Conservation (phyloP, 495 filamentous ascomycete genomes). For the Aspergillus cavernicola region DNA sequence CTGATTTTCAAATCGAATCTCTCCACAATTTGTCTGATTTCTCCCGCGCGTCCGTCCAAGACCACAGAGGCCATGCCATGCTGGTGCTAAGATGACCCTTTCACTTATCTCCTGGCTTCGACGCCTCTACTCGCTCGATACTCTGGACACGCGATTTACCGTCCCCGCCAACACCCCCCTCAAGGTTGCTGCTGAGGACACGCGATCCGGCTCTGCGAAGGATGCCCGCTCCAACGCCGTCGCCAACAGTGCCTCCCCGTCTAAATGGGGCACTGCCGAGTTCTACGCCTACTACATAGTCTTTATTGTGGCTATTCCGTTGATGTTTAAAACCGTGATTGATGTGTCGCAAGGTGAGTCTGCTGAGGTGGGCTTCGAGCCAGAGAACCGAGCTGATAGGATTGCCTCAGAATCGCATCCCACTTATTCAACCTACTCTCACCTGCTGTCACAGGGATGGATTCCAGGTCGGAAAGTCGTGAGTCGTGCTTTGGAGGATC, state of each 20-base stretch:
- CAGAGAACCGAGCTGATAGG: conserved; percentile 14
- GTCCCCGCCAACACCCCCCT: conserved; percentile 65
- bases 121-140: conserved; percentile 59
- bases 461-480: conserved; percentile 91
- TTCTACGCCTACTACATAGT: conserved; percentile 80
- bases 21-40: conserved; percentile 10
- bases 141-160: conserved; percentile 88
- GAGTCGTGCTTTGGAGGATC: conserved; percentile 26
- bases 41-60: background rate
- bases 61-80: conserved; percentile 25
- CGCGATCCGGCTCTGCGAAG: conserved; percentile 36
- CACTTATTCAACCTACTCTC: conserved; percentile 69
- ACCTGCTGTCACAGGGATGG: conserved; percentile 77
- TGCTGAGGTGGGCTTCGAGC: background rate
- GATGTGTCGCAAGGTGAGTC: conserved; percentile 79
- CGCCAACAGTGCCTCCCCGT: conserved; percentile 44
- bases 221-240: conserved; percentile 45
- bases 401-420: conserved; percentile 66
- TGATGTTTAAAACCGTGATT: conserved; percentile 87
- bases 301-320: conserved; percentile 63
- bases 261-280: conserved; percentile 83
- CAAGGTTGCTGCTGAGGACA: conserved; percentile 48
- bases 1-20: background rate
- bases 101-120: conserved; percentile 20
- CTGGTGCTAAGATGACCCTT: conserved; percentile 33